These are phyloP conservation scores for Albifimbria verrucaria DNA, from an alignment of 2,329 filamentous ascomycete species.

Conservation along the genomic window DNA sequence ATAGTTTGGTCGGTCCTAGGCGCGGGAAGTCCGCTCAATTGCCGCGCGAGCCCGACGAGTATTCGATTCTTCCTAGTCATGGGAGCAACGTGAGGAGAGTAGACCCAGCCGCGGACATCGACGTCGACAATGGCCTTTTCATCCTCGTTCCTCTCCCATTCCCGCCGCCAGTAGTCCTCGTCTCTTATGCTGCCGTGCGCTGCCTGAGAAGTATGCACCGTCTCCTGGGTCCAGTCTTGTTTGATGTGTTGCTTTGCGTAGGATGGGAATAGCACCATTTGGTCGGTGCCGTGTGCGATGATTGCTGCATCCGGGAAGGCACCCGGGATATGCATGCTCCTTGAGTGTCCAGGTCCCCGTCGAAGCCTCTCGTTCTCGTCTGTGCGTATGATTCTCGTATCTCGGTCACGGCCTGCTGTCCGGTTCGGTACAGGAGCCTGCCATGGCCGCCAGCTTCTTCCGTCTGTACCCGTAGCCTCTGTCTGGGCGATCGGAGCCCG, in stretches of 20 bases:
- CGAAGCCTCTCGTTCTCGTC: constrained; percentile 35
- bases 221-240: background rate
- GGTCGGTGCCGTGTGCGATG: constrained; percentile 74
- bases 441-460: constrained; percentile 69
- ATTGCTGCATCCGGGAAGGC: constrained; percentile 85
- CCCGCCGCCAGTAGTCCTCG: constrained; percentile 70
- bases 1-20: constrained; percentile 44
- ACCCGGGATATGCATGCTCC: constrained; percentile 57
- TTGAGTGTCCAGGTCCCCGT: constrained; percentile 23
- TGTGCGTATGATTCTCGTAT: constrained; percentile 58
- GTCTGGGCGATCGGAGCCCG: constrained; percentile 20
- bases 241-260: constrained; percentile 70
- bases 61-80: constrained; percentile 85
- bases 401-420: constrained; percentile 55
- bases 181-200: constrained; percentile 49
- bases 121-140: constrained; percentile 87
- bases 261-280: constrained; percentile 93
- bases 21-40: constrained; percentile 81
- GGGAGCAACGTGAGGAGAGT: constrained; percentile 77
- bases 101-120: constrained; percentile 94
- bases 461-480: constrained; percentile 69
- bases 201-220: constrained; percentile 12
- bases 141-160: constrained; percentile 78
- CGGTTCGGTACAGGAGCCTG: constrained; percentile 55
- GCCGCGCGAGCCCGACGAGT: constrained; percentile 79